Conservation (phyloP, 768 basidiomycete species). For the Holtermannia corniformis region DNA sequence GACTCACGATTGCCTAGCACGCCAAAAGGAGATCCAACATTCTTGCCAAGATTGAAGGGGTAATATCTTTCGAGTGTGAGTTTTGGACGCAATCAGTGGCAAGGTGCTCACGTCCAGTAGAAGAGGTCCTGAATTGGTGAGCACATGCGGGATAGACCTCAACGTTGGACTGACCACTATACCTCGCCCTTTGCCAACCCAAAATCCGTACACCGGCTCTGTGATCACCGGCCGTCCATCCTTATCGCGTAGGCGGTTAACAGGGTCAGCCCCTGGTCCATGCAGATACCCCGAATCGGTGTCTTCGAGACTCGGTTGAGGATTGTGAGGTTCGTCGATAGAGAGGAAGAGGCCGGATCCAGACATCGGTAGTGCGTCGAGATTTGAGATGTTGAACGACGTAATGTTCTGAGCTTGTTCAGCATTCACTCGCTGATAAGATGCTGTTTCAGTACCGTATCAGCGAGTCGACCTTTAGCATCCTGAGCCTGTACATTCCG, state of each 20-base stretch:
- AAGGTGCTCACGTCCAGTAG: conserved; percentile 28
- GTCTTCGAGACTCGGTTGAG: conserved; percentile 22
- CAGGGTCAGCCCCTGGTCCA: conserved; percentile 13
- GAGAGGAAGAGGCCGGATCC: conserved; percentile 13
- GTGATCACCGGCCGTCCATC: conserved; percentile 14
- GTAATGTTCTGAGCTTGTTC: conserved; percentile 6
- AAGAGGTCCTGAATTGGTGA: conserved; percentile 22
- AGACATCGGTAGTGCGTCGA: conserved; percentile 10
- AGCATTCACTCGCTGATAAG: neutral
- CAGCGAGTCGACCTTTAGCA: neutral
- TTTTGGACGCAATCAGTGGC: no score
- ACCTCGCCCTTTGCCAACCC: conserved; percentile 24
- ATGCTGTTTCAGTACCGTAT: neutral
- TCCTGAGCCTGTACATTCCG: conserved; percentile 4
- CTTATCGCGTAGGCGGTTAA: neutral
- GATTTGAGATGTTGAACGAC: conserved; percentile 5
- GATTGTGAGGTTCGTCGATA: conserved; percentile 21
- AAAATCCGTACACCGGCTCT: conserved; percentile 30
- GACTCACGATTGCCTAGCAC: conserved; percentile 32
- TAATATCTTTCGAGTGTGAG: no score
- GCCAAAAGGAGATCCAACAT: conserved; percentile 20
- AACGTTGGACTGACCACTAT: conserved; percentile 18
- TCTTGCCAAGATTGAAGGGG: conserved; percentile 35
- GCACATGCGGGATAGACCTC: neutral
- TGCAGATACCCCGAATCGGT: conserved; percentile 18